Conservation (phyloP, 768 basidiomycete genomes). For the Mrakia blollopis region DNA sequence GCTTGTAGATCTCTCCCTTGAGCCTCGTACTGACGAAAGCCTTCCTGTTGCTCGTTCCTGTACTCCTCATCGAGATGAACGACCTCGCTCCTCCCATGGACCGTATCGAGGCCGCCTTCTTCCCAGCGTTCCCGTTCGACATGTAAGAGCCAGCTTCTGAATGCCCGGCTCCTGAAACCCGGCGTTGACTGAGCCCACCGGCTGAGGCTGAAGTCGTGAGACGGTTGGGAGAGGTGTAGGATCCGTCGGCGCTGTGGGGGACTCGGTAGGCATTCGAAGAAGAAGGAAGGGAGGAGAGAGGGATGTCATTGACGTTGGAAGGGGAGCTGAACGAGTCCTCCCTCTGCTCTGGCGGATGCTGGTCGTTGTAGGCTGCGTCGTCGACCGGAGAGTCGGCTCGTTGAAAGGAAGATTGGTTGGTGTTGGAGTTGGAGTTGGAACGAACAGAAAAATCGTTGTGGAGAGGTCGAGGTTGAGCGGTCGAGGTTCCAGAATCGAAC, state of each 20-base stretch:
- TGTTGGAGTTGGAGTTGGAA: not conserved
- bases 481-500: conserved; percentile 7
- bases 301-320: not conserved
- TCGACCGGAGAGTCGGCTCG: not conserved
- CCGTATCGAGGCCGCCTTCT: too few species aligned
- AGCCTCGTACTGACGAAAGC: conserved; percentile 43
- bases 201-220: not conserved
- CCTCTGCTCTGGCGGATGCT: not conserved
- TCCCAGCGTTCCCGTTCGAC: conserved; percentile 17
- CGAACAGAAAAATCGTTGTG: not conserved
- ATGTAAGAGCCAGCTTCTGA: conserved; percentile 27
- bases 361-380: not conserved
- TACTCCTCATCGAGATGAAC: conserved; percentile 10
- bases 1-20: conserved; percentile 50
- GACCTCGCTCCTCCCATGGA: conserved; percentile 12
- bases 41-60: conserved; percentile 34
- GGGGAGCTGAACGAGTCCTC: not conserved
- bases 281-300: conserved; percentile 8
- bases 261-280: not conserved
- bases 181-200: not conserved
- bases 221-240: not conserved
- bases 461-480: not conserved
- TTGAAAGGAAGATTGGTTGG: not conserved
- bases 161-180: not conserved
- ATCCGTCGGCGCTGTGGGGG: not conserved